phyloP scores from a whole-genome alignment of 106 monocot genomes.

The Cymbidium sinense region DNA sequence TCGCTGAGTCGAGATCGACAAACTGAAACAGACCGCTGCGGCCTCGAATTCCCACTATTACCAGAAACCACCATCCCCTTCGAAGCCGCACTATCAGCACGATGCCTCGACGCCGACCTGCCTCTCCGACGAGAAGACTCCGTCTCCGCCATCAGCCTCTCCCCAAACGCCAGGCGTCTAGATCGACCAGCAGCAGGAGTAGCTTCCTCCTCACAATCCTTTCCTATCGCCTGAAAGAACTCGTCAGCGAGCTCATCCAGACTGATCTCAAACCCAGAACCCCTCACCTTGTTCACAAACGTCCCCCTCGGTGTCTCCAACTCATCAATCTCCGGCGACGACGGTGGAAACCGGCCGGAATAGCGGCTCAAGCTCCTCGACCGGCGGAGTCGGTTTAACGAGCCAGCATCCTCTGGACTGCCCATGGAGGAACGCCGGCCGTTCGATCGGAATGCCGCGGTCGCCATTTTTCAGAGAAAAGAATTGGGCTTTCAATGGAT shows the following conservation, averaged over 20 bases:
- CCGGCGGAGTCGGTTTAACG: slow-evolving; percentile 39
- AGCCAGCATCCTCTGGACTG: slow-evolving; percentile 26
- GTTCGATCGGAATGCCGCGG: slow-evolving; percentile 37
- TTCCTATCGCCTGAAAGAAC: slow-evolving; percentile 43
- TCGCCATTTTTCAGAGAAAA: slow-evolving; percentile 26
- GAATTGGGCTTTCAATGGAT: background rate
- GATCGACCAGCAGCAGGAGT: slow-evolving; percentile 1
- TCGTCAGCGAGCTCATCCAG: slow-evolving; percentile 88
- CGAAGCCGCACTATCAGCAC: slow-evolving; percentile 8
- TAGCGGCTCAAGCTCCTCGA: slow-evolving; percentile 70
- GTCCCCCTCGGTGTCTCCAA: slow-evolving; percentile 41
- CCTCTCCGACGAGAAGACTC: slow-evolving; percentile 50
- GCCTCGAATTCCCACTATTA: slow-evolving; percentile 17
- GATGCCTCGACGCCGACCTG: slow-evolving; percentile 66
- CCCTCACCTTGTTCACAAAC: slow-evolving; percentile 69
- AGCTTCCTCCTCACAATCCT: slow-evolving; percentile 23
- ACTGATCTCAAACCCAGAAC: slow-evolving; percentile 58
- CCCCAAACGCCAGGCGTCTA: slow-evolving; percentile 13
- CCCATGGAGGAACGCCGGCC: slow-evolving; percentile 15
- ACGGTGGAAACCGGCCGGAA: slow-evolving; percentile 32
- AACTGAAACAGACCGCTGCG: slow-evolving; percentile 39
- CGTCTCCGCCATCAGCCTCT: slow-evolving; percentile 41
- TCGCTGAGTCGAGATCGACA: slow-evolving; percentile 15
- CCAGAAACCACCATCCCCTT: slow-evolving; percentile 5
- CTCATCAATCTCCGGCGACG: slow-evolving; percentile 28